Base-by-base conservation (phyloP, 1,139 yeast species). In the Spathaspora sp. region DNA sequence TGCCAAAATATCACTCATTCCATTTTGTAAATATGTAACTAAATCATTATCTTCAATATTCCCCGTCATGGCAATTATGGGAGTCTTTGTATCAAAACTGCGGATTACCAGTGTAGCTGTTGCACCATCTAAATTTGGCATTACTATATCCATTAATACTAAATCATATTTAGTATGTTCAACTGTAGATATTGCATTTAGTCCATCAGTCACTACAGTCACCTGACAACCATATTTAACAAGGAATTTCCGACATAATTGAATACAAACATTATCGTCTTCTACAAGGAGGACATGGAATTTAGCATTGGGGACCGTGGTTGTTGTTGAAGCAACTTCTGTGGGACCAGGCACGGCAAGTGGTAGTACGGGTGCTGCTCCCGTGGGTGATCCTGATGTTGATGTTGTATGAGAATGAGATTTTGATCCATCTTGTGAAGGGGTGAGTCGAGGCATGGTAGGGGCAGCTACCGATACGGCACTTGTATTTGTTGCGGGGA, bases 81-180 rank as follows among this genome's bases (percentile, higher is more conserved):
- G 97, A 0, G 96, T 89, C 48, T 78, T 79, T 20, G 83, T 82
- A 61, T 89, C 96, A 61, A 88, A 88, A 16, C 86, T 82, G 53
- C 97, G 75, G 48, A 91, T 89, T 39, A 89, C 83, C 43, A 89
- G 84, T 2, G 97, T 86, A 1, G 97, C 96, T 1, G 95, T 85
- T 7, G 96, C 95, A 41, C 98, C 98, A 63, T 91, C 97, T 46
- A 91, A 70, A 61, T 88, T 88, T 2, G 97, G 97, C 93, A 91
- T 87, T 20, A 91, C 95, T 45, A 88, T 89, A 66, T 90, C 97
- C 96, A 91, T 89, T 45, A 91, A 69, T 1, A 91, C 95, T 49
- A 90, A 70, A 63, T 90, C 96, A 60, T 86, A 90, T 56, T 83
- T 80, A 33, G 82, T 80, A 47, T 80, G 80, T 61, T 89, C 96